A percentile compares a stretch with the other conserved stretches of the same genome.
phyloP scores from a whole-genome alignment of 768 basidiomycete species.

The Polyporus arcularius region DNA sequence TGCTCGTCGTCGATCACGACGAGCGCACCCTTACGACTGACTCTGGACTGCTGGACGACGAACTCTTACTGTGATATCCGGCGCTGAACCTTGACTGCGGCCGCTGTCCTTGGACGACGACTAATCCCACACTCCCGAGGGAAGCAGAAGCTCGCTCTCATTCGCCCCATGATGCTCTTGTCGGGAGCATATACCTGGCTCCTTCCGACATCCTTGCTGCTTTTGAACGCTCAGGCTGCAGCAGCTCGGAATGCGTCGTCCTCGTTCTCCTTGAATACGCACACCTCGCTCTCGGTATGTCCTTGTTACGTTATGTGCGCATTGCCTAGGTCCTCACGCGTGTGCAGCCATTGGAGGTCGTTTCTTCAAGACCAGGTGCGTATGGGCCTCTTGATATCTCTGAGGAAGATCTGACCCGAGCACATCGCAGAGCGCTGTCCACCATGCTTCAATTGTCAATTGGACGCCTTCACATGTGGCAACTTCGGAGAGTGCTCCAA shows the following conservation, averaged over 20 bases:
- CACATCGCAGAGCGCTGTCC: constrained; percentile 51
- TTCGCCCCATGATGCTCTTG: constrained; percentile 13
- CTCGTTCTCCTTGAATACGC: constrained; percentile 3
- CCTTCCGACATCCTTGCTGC: constrained; percentile 9
- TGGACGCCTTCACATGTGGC: constrained; percentile 90
- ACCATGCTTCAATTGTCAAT: constrained; percentile 94
- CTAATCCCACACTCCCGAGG: constrained; percentile 3
- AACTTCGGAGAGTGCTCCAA: constrained; percentile 90
- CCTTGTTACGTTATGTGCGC: background rate
- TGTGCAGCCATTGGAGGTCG: constrained; percentile 15
- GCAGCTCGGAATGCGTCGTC: constrained; percentile 3
- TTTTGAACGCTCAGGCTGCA: constrained; percentile 8
- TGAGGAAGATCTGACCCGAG: background rate
- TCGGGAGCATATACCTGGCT: constrained; percentile 6
- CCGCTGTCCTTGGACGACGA: constrained; percentile 1
- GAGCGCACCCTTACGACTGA: background rate
- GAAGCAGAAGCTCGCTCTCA: constrained; percentile 7
- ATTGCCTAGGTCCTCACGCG: background rate
- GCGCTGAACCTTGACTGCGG: constrained; percentile 11
- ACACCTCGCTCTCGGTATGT: constrained; percentile 14
- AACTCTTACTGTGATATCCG: background rate
- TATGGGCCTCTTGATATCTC: background rate
- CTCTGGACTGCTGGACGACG: background rate
- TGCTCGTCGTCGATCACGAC: constrained; percentile 10
- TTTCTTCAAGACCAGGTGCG: constrained; percentile 17